Conservation (phyloP, 768 basidiomycete species). For the Pleurotus cornucopiae region DNA sequence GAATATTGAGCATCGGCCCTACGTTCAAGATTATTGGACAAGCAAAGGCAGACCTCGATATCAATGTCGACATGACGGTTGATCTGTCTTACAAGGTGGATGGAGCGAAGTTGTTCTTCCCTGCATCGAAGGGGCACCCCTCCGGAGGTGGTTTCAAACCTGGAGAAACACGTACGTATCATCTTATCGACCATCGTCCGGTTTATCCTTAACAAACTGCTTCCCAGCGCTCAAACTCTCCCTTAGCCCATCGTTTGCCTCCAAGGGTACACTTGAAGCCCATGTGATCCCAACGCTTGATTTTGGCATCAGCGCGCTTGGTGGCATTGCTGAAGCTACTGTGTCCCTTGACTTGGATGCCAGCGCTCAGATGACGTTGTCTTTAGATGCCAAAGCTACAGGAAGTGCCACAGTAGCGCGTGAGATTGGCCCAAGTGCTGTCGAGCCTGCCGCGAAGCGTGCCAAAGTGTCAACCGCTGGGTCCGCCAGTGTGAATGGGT, state of each 20-base stretch:
- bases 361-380: constrained; percentile 8
- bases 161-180: constrained; percentile 24
- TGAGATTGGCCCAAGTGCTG: too few species aligned
- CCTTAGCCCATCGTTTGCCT: constrained; percentile 23
- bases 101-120: constrained; percentile 34
- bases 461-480: background rate
- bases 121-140: constrained; percentile 19
- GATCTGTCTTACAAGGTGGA: constrained; percentile 26
- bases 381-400: constrained; percentile 4
- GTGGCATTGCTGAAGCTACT: constrained; percentile 21
- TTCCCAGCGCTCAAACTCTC: constrained; percentile 22
- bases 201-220: too few species aligned
- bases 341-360: constrained; percentile 26
- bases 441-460: background rate
- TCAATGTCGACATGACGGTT: constrained; percentile 27
- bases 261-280: constrained; percentile 24
- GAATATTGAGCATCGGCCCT: constrained; percentile 37
- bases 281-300: constrained; percentile 33
- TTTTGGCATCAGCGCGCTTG: constrained; percentile 27
- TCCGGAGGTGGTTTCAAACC: constrained; percentile 23
- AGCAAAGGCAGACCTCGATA: constrained; percentile 23
- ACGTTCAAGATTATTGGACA: constrained; percentile 30
- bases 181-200: too few species aligned
- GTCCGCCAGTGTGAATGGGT: constrained; percentile 21
- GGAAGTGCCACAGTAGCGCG: background rate